These are phyloP conservation scores for Heimioporus sp. DNA, from an alignment of 768 basidiomycete species.

Conservation along the genomic window DNA sequence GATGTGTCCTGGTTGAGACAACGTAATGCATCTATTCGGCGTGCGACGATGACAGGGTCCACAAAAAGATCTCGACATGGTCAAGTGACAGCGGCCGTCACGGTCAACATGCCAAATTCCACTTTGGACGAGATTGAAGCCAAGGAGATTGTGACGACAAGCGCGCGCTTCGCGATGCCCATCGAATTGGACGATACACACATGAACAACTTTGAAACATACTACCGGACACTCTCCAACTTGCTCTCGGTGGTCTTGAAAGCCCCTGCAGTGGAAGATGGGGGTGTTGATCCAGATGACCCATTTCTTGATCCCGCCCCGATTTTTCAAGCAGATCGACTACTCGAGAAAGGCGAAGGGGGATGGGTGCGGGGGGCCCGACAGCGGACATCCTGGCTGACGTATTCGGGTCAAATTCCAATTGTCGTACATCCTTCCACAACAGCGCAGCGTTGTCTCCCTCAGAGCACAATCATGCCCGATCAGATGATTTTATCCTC, in stretches of 20 bases:
- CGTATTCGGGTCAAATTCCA: neutral
- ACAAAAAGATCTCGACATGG: too few species aligned
- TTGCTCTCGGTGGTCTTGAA: slow-evolving; percentile 1
- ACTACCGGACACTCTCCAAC: slow-evolving; percentile 14
- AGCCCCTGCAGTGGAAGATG: neutral
- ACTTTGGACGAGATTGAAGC: slow-evolving; percentile 4
- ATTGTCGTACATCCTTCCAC: slow-evolving; percentile 1
- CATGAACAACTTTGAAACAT: slow-evolving; percentile 7
- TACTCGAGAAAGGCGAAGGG: slow-evolving; percentile 13
- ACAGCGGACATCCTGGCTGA: too few species aligned
- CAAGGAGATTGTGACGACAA: slow-evolving; percentile 3
- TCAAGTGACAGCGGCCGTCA: neutral
- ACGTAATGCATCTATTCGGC: too few species aligned
- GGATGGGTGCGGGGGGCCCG: slow-evolving; percentile 15
- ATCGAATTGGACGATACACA: slow-evolving; percentile 6
- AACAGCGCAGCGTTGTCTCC: neutral
- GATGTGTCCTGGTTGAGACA: neutral
- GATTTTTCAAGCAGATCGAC: neutral
- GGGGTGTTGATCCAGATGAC: slow-evolving; percentile 4
- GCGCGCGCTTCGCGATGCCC: slow-evolving; percentile 3
- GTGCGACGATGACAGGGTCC: too few species aligned
- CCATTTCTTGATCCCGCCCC: neutral
- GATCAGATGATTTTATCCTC: slow-evolving; percentile 7
- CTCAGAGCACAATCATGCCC: neutral
- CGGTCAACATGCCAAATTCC: slow-evolving; percentile 6